Base-by-base conservation (phyloP, 192 early-diverging fungal genomes). In the Dissophora globulifera region DNA sequence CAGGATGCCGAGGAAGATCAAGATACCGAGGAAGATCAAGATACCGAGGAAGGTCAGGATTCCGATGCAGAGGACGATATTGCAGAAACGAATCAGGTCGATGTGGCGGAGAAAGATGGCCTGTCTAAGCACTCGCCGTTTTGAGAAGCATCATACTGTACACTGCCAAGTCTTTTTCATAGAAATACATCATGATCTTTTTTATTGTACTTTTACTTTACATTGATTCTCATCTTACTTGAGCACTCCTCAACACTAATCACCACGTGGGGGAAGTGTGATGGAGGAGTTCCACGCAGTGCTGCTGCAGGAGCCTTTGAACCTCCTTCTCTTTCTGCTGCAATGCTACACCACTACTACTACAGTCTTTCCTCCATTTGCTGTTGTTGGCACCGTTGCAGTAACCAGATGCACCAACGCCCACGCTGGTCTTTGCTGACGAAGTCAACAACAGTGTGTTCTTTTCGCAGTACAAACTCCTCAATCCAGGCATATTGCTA, bases 401-500 rank as follows among this genome's bases (percentile, higher is more conserved):
- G 35, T 9, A n/a, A n/a, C n/a, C n/a, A n/a, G n/a, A n/a, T n/a
- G n/a, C n/a, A n/a, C n/a, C n/a, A n/a, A n/a, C n/a, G n/a, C 35
- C 35, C 35, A 38, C 46, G 47, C 4, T 26, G 38, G 30, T 3
- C 27, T 47, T 9, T 2, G 20, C 20, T 41, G 47, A 19, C 50
- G 59, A 20, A n/a, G 59, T 27, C 5, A 35, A 6, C 38, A 62
- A 33, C 50, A 76, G 61, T 17, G 72, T 76, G 42, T 61, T 62
- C 51, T 63, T 65, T 31, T 76, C 72, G 47, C 72, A 76, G 35
- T 48, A 26, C 19, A 76, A n/a, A 6, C 25, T 60, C 19, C 50
- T 22, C 12, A 76, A 26, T 1, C 26, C 4, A 0, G 72, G 72
- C 63, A 76, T 76, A 23, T 76, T 47, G 15, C 43, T 53, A 9